These are phyloP conservation scores for Ustulina deusta DNA, from an alignment of 2,329 filamentous ascomycete species.

Conservation along the genomic window DNA sequence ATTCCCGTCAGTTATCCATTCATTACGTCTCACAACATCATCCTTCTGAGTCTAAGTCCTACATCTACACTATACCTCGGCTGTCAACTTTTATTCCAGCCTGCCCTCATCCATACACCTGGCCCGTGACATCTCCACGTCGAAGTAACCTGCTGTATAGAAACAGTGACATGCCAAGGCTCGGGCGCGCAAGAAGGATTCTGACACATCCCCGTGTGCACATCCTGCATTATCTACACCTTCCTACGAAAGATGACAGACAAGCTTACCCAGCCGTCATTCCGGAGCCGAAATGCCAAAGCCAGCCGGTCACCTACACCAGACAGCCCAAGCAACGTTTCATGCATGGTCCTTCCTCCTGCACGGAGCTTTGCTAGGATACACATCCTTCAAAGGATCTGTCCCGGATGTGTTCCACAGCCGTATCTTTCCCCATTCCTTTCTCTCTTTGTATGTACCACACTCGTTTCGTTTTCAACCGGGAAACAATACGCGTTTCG, in stretches of 20 bases:
- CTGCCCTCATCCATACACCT: slow-evolving; percentile 4
- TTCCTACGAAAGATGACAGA: neutral
- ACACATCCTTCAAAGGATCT: slow-evolving; percentile 29
- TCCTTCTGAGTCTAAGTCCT: neutral
- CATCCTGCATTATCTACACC: slow-evolving; percentile 22
- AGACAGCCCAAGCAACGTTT: neutral
- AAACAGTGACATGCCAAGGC: slow-evolving; percentile 25
- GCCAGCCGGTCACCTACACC: neutral
- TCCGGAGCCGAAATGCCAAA: too few species aligned
- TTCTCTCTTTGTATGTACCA: neutral
- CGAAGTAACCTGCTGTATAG: slow-evolving; percentile 19
- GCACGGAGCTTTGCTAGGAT: slow-evolving; percentile 21
- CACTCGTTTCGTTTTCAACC: neutral
- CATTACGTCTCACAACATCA: neutral
- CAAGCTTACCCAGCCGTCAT: neutral
- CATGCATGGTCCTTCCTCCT: slow-evolving; percentile 36
- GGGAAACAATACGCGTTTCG: neutral
- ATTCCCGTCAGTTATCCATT: neutral
- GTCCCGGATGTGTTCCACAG: neutral
- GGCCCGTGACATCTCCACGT: slow-evolving; percentile 20
- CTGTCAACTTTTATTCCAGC: neutral
- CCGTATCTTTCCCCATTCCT: neutral
- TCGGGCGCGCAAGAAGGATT: slow-evolving; percentile 30
- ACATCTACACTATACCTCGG: neutral
- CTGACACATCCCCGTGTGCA: slow-evolving; percentile 25